Base-by-base conservation (phyloP, 768 basidiomycete genomes). In the Collybia mongolica region DNA sequence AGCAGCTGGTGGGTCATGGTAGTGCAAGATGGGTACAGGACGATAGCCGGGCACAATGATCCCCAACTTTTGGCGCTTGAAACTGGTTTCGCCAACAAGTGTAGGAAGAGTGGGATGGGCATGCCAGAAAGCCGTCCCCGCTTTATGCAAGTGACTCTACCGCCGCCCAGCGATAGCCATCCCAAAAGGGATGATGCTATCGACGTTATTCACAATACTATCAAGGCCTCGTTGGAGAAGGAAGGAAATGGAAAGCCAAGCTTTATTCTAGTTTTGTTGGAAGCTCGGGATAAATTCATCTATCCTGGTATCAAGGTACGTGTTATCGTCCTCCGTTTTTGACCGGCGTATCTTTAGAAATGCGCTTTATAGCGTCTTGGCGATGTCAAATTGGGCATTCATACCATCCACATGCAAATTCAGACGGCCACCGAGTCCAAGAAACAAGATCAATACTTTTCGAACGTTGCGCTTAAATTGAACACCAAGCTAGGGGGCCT, bases 401-500 rank as follows among this genome's bases (percentile, higher is more conserved):
- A 83, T 40, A 90, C 89, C 0, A 65, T 90, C n/a, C 86, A 85
- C 57, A 84, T 90, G 82, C 74, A 81, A 22, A 66, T 84, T 7
- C 58, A 55, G 6, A 91, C 88, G 61, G 85, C 84, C 6, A 68
- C 64, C 5, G 75, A 80, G 15, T 59, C 65, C 15, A 75, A 57
- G 46, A 82, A 81, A 54, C 87, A 88, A 57, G 84, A 87, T 48
- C 88, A 91, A 55, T 93, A 93, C 61, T 77, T 90, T 46, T 86
- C 89, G 11, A 93, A 90, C 55, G 81, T 90, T 35, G 86, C 87
- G 0, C 67, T 93, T 48, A 92, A 93, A 58, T 77, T 90, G 6
- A 93, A 93, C 57, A 82, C 82, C 26, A 93, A 93, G 65, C 80
- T 92, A 1, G 89, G 89, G 4, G 90, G 90, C 0, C 69, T 85